These are phyloP conservation scores for Reutealis trisperma DNA, from an alignment of 345 rosid species.

Conservation along the genomic window DNA sequence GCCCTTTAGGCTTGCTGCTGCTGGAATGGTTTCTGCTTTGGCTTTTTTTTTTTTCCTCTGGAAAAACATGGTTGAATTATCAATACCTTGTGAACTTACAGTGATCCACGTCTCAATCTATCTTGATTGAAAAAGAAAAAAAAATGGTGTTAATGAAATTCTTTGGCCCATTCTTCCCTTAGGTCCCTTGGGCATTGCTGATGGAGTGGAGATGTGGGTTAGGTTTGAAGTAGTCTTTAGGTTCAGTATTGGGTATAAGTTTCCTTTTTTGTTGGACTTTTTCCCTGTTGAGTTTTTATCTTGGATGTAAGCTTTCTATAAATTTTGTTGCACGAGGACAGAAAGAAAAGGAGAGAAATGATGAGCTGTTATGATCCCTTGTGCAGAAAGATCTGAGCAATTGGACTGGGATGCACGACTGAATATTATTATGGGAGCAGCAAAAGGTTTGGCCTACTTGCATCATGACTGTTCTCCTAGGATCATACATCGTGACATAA, in stretches of 20 bases:
- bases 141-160: not conserved
- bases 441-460: slow-evolving; percentile 93
- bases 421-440: slow-evolving; percentile 92
- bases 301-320: not conserved
- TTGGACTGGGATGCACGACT: slow-evolving; percentile 95
- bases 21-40: not conserved
- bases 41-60: not conserved
- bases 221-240: not conserved
- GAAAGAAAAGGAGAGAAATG: not conserved
- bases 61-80: not conserved
- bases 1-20: not conserved
- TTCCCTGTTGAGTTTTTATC: not conserved
- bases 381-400: slow-evolving; percentile 82
- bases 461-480: slow-evolving; percentile 99
- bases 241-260: not conserved
- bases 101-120: not conserved
- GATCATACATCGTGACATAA: slow-evolving; percentile 98
- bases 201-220: not conserved
- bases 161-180: not conserved
- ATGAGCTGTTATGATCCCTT: slow-evolving; percentile 17
- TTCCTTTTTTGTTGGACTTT: not conserved
- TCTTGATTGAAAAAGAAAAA: not conserved
- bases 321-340: not conserved
- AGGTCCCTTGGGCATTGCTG: not conserved
- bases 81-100: not conserved